Evolutionary conservation across 352 stramenopile species (phyloP).

Genomic region (Aphanomyces astaci): DNA sequence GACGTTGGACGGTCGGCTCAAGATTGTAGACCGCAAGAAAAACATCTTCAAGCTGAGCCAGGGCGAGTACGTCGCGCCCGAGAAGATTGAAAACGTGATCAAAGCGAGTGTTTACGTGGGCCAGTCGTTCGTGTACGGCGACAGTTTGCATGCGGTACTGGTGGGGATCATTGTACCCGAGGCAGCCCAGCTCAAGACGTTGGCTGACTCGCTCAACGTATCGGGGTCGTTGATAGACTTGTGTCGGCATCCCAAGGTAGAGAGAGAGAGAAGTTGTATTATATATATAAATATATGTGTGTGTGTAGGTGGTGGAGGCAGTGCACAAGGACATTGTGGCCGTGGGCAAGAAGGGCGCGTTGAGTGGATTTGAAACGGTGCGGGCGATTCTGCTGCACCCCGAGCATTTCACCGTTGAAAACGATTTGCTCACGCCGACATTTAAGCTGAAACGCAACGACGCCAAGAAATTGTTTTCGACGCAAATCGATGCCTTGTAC

Average conservation of each 20-base stretch:
- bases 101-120: conserved; percentile 84
- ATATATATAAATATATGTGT: too few relatives aligned
- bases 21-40: conserved; percentile 89
- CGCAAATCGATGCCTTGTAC: conserved; percentile 82
- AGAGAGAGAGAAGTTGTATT: too few relatives aligned
- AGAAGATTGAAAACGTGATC: conserved; percentile 96
- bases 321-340: conserved; percentile 74
- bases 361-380: conserved; percentile 90
- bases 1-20: conserved; percentile 85
- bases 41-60: conserved; percentile 92
- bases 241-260: conserved; percentile 7
- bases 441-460: conserved; percentile 94
- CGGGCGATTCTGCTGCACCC: conserved; percentile 80
- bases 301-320: conserved; percentile 36
- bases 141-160: conserved; percentile 90
- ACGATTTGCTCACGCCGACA: conserved; percentile 90
- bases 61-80: conserved; percentile 93
- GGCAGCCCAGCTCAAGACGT: conserved; percentile 53
- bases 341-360: conserved; percentile 44
- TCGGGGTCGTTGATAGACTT: not conserved
- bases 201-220: conserved; percentile 7
- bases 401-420: conserved; percentile 85
- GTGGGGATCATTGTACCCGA: conserved; percentile 93
- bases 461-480: conserved; percentile 75
- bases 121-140: conserved; percentile 92